Evolutionary conservation across 192 early-diverging fungal genomes (phyloP).

Genomic region (Chytriomyces sp.): DNA sequence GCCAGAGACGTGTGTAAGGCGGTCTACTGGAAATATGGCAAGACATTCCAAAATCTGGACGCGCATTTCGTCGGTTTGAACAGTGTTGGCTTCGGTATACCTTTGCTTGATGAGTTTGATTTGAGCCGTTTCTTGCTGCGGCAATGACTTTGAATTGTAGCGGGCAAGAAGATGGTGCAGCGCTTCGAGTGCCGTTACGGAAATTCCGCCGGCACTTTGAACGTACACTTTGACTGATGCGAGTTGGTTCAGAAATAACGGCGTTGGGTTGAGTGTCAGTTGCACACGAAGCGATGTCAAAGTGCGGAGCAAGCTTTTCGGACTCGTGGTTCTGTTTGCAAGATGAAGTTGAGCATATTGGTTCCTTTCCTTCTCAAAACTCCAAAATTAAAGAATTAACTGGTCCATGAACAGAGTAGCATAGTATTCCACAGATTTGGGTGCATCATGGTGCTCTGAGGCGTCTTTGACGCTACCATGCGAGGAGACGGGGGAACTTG

Average conservation of each 20-base stretch:
- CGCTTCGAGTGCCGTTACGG: slow-evolving; percentile 22
- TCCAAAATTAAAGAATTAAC: background rate
- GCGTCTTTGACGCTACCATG: background rate
- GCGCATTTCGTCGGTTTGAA: slow-evolving; percentile 32
- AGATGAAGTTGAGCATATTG: background rate
- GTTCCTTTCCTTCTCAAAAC: no score
- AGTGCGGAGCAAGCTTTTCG: slow-evolving; percentile 3
- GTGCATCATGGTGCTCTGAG: background rate
- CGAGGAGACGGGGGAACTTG: background rate
- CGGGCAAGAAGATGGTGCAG: slow-evolving; percentile 20
- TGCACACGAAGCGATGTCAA: slow-evolving; percentile 19
- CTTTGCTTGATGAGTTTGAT: background rate
- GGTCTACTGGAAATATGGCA: background rate
- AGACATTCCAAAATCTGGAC: slow-evolving; percentile 31
- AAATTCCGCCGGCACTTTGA: background rate
- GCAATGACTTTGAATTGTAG: background rate
- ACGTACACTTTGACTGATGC: slow-evolving; percentile 4
- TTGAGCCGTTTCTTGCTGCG: background rate
- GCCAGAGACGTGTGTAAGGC: background rate
- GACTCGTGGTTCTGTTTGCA: background rate
- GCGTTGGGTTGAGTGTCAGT: background rate
- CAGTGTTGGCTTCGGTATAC: slow-evolving; percentile 12
- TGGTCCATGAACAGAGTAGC: slow-evolving; percentile 12
- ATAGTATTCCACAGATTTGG: slow-evolving; percentile 18
- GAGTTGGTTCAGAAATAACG: slow-evolving; percentile 5